Percentiles rank a stretch among this genome's conserved stretches.
Conservation (phyloP, 768 basidiomycete species). For the Lentinula guzmanii region DNA sequence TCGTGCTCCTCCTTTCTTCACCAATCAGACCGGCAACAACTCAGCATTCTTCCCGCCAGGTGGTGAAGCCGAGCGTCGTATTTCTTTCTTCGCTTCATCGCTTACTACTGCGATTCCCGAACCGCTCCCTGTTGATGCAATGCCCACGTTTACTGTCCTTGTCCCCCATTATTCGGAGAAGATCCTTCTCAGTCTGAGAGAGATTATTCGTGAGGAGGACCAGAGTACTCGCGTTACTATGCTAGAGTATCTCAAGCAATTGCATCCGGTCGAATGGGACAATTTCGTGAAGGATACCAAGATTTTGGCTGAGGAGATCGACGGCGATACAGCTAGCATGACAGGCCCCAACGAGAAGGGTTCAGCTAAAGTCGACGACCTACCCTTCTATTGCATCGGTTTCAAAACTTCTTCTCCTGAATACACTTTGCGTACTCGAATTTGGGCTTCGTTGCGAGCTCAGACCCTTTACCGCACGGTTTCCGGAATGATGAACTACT, state of each 20-base stretch:
- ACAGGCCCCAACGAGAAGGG: slow-evolving; percentile 65
- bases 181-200: slow-evolving; percentile 91
- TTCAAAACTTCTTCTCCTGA: slow-evolving; percentile 99
- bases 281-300: slow-evolving; percentile 99
- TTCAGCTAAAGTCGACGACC: slow-evolving; percentile 71
- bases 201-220: slow-evolving; percentile 98
- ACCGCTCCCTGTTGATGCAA: slow-evolving; percentile 92
- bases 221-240: slow-evolving; percentile 94
- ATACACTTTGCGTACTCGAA: slow-evolving; percentile 96
- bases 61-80: slow-evolving; percentile 94
- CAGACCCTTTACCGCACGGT: slow-evolving; percentile 98
- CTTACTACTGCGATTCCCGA: slow-evolving; percentile 94
- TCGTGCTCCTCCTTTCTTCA: slow-evolving; percentile 97
- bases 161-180: slow-evolving; percentile 99
- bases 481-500: slow-evolving; percentile 99
- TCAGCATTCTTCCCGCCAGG: slow-evolving; percentile 89
- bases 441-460: slow-evolving; percentile 97
- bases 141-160: slow-evolving; percentile 99
- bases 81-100: slow-evolving; percentile 98
- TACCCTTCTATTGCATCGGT: slow-evolving; percentile 98
- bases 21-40: slow-evolving; percentile 74
- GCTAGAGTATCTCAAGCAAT: slow-evolving; percentile 95
- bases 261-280: slow-evolving; percentile 99
- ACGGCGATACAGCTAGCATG: slow-evolving; percentile 46
- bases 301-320: slow-evolving; percentile 91